Conservation (phyloP, 2,329 filamentous ascomycete species). For the Madurella fahalii region DNA sequence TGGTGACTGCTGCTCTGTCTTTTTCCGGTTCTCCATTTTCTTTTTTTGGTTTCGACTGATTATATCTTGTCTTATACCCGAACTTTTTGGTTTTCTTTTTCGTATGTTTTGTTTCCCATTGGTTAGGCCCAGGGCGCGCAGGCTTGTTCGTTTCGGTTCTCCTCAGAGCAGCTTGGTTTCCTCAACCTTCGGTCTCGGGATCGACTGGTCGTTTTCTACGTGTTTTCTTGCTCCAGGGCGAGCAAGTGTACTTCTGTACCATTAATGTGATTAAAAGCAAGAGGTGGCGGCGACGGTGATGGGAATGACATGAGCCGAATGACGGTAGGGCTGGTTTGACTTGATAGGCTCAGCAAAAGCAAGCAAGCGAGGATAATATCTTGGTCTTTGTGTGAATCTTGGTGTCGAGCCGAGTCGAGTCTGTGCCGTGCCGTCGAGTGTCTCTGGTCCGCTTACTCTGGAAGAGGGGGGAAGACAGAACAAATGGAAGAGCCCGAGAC, state of each 20-base stretch:
- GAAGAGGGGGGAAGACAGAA: no score
- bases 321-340: neutral
- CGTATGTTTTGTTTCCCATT: slow-evolving; percentile 19
- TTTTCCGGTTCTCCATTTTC: slow-evolving; percentile 24
- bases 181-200: slow-evolving; percentile 2
- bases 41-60: neutral
- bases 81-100: slow-evolving; percentile 15
- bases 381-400: neutral
- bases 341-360: neutral
- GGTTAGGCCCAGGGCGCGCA: neutral
- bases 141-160: neutral
- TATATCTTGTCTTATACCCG: slow-evolving; percentile 11
- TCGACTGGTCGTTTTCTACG: neutral
- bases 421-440: no score
- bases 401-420: no score
- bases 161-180: neutral
- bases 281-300: neutral
- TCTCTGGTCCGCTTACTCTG: no score
- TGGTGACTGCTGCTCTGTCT: slow-evolving; percentile 1
- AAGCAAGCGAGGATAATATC: neutral
- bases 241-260: slow-evolving; percentile 7
- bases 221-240: neutral
- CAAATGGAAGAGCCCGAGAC: no score
- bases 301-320: slow-evolving; percentile 3
- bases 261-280: slow-evolving; percentile 10